phyloP scores from a whole-genome alignment of 2,329 filamentous ascomycete species.

The Colletotrichum falcatum region DNA sequence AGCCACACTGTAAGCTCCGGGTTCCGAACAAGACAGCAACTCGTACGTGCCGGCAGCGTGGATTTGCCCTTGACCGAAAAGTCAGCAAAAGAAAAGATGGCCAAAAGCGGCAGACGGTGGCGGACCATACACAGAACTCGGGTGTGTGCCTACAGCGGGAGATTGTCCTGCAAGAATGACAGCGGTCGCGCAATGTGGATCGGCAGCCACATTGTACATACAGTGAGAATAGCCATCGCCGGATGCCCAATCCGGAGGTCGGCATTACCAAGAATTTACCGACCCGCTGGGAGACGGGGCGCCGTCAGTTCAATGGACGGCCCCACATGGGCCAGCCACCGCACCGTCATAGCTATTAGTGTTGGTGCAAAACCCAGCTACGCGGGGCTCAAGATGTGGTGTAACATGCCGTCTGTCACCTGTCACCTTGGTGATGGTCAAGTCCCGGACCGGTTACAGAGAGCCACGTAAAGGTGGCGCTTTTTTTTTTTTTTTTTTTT shows the following conservation, averaged over 20 bases:
- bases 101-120: background rate
- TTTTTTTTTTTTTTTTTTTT: too few relatives aligned
- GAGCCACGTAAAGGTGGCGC: background rate
- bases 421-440: background rate
- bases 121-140: background rate
- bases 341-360: background rate
- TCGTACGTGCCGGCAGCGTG: too few relatives aligned
- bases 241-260: background rate
- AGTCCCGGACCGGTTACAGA: background rate
- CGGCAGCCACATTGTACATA: background rate
- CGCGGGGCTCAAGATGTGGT: background rate
- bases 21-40: too few relatives aligned
- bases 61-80: too few relatives aligned
- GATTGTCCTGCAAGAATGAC: background rate
- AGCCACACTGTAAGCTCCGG: too few relatives aligned
- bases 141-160: background rate
- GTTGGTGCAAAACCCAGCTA: background rate
- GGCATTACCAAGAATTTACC: constrained; percentile 10
- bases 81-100: too few relatives aligned
- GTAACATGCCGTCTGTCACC: background rate
- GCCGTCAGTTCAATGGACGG: background rate
- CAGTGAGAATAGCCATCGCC: too few relatives aligned
- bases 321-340: constrained; percentile 6
- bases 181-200: background rate
- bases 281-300: constrained; percentile 6